A percentile compares a stretch with the other conserved stretches of the same genome.
phyloP scores from a whole-genome alignment of 2,329 filamentous ascomycete genomes.

The Aspergillus sp. region DNA sequence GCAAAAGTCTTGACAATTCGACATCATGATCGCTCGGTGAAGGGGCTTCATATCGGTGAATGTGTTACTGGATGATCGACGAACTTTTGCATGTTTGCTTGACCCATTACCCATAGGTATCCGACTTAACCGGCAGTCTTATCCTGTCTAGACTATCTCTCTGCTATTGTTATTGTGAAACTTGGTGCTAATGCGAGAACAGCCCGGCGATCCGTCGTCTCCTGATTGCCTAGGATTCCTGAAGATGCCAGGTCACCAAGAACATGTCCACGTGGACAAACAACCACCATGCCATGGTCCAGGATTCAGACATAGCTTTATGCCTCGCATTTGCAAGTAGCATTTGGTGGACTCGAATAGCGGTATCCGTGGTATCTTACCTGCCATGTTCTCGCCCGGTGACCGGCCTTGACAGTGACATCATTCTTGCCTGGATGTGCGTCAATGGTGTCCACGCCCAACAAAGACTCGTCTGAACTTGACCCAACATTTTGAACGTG shows the following conservation, averaged over 20 bases:
- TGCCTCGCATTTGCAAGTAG: not conserved
- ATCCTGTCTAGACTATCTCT: no score
- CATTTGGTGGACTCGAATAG: not conserved
- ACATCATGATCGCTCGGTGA: not conserved
- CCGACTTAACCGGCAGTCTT: no score
- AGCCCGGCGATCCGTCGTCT: not conserved
- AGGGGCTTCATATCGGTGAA: not conserved
- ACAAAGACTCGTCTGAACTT: not conserved
- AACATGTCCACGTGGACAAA: constrained; percentile 6
- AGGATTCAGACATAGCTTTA: not conserved
- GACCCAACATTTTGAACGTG: not conserved
- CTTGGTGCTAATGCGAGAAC: not conserved
- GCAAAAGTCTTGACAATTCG: not conserved
- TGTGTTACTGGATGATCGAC: not conserved
- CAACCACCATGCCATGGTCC: not conserved
- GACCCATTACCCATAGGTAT: not conserved
- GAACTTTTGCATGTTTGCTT: not conserved
- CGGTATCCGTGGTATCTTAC: not conserved
- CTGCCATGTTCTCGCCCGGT: not conserved
- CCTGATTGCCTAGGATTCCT: not conserved
- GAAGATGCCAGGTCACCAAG: not conserved
- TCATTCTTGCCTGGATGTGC: constrained; percentile 2
- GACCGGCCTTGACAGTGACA: constrained; percentile 3
- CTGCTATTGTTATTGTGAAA: not conserved
- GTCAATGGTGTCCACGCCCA: not conserved